Conservation (phyloP, 2,329 filamentous ascomycete species). For the Ascochyta viciae-villosae region DNA sequence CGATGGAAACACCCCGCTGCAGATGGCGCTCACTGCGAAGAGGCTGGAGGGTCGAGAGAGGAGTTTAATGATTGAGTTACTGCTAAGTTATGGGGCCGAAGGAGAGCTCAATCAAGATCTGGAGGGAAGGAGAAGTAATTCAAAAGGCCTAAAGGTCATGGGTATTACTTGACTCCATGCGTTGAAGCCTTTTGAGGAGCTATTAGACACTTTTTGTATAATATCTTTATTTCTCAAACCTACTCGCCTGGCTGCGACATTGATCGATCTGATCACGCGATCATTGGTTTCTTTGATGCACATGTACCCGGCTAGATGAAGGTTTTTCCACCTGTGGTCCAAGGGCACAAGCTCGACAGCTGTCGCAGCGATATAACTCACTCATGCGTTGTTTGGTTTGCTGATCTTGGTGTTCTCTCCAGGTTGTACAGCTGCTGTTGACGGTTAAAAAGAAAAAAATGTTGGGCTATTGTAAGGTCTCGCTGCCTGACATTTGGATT, state of each 20-base stretch:
- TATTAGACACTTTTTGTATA: slow-evolving; percentile 7
- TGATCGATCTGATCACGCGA: neutral
- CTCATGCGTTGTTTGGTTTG: too few relatives aligned
- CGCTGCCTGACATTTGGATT: too few relatives aligned
- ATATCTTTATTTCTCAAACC: slow-evolving; percentile 4
- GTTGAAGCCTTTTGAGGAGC: neutral
- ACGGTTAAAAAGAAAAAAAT: too few relatives aligned
- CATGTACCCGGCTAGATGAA: too few relatives aligned
- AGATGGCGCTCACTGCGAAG: slow-evolving; percentile 27
- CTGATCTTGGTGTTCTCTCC: too few relatives aligned
- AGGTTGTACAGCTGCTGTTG: too few relatives aligned
- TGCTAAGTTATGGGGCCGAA: slow-evolving; percentile 40
- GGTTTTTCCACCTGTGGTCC: too few relatives aligned
- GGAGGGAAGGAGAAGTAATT: slow-evolving; percentile 26
- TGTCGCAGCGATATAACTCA: too few relatives aligned
- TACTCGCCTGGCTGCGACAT: slow-evolving; percentile 10
- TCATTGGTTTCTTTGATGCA: too few relatives aligned
- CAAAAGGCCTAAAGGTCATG: slow-evolving; percentile 31
- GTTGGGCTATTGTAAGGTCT: too few relatives aligned
- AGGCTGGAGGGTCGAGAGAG: slow-evolving; percentile 35
- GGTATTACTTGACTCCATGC: slow-evolving; percentile 21
- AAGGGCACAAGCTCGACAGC: too few relatives aligned
- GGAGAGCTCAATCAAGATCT: slow-evolving; percentile 24
- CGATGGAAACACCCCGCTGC: slow-evolving; percentile 33
- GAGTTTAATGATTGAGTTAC: slow-evolving; percentile 38